Base-by-base conservation (phyloP, 2,329 filamentous ascomycete genomes). In the Aspergillus terreus region DNA sequence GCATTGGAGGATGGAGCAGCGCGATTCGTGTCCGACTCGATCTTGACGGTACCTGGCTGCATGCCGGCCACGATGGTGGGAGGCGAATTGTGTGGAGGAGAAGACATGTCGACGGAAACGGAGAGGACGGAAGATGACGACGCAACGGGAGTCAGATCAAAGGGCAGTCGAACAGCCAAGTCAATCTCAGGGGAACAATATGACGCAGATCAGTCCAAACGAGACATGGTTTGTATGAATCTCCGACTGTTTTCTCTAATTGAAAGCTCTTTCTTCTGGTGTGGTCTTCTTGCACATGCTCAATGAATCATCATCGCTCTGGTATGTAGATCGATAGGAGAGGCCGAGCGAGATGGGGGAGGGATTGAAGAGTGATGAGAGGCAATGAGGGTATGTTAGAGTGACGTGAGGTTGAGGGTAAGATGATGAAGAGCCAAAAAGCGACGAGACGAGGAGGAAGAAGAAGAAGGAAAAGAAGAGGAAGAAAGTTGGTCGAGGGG, bases 41-140 rank as follows among this genome's bases (percentile, higher is more conserved):
- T 62, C 14, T 66, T 51, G 17, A 66, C 58, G 5, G 65, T 64
- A 46, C 68, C 58, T 46, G 63, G 66, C 50, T 67, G 65, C 44
- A 51, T 60, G 25, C 64, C 58, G 47, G 66, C 60, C 33, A 64
- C 54, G 27, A 50, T 46, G 51, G 54, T 52, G 53, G 60, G 59
- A 53, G 57, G 35, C n/a, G 35, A 58, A 43, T 55, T 57, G 56
- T 58, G 51, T 43, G 61, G 54, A 47, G 62, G 58, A 52, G 61
- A 21, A 19, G 40, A 42, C 40, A 42, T 51, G 64, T 67, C 69
- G 48, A 45, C 45, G 49, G 46, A 47, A 49, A 38, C 46, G 43
- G 45, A 50, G 23, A 33, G 45, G 48, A 36, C 33, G 45, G 15
- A 41, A 15, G 40, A 42, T 42, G 40, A 42, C 40, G 40, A 42